Percentiles rank a stretch among this genome's conserved stretches.
Conservation (phyloP, 2,329 filamentous ascomycete genomes). For the Neoarthrinium moseri region DNA sequence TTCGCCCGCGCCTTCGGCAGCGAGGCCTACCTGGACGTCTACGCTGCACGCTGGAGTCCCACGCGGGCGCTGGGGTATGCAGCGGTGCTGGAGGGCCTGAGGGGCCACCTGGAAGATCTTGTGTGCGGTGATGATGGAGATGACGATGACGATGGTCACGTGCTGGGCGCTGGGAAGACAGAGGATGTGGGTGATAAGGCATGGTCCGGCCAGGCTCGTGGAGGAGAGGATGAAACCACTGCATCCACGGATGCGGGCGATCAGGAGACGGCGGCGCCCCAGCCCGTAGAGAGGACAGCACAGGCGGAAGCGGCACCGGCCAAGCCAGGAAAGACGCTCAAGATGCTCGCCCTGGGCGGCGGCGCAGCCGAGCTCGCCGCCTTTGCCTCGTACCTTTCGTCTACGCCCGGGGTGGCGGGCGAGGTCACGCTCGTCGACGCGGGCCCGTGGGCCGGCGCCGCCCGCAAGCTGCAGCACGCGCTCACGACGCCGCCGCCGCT, state of each 20-base stretch:
- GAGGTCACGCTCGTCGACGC: constrained; percentile 73
- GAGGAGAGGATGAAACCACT: background rate
- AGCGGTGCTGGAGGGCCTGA: constrained; percentile 44
- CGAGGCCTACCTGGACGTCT: constrained; percentile 71
- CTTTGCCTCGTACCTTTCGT: constrained; percentile 43
- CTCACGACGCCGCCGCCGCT: constrained; percentile 52
- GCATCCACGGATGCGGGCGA: constrained; percentile 3
- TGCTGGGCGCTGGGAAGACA: background rate
- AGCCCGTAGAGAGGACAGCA: too few relatives aligned
- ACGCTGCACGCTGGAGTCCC: constrained; percentile 89
- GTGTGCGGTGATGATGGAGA: constrained; percentile 10
- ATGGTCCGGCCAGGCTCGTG: too few relatives aligned
- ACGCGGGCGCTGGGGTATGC: constrained; percentile 80
- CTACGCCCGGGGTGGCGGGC: constrained; percentile 15
- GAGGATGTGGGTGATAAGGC: constrained; percentile 1
- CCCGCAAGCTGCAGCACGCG: constrained; percentile 54
- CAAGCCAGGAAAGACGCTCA: constrained; percentile 22
- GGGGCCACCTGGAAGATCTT: constrained; percentile 30
- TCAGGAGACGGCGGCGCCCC: background rate
- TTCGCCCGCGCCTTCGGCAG: constrained; percentile 77
- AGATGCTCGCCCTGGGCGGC: constrained; percentile 51
- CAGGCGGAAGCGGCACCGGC: background rate
- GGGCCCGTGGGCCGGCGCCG: constrained; percentile 71
- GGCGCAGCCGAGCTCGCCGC: constrained; percentile 62
- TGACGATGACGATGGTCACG: background rate